Evolutionary conservation across 148 eudicot species (phyloP), one percentile per base, ranked within the genome.

Genomic region (Rhododendron ferrugineum): DNA sequence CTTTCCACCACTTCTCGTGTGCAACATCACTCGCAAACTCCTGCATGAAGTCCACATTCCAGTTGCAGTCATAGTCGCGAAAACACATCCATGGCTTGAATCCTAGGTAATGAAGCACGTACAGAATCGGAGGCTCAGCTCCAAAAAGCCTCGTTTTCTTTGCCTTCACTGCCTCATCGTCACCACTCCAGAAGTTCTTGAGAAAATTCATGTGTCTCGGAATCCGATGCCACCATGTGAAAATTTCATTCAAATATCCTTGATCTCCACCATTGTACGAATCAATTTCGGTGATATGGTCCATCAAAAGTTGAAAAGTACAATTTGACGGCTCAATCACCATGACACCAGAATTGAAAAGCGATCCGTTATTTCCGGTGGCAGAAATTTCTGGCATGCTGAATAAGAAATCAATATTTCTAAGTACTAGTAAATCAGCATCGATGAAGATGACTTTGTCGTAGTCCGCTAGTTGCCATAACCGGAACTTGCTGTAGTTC

Each of bases 211-310:
- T 91, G 52, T 93, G 94, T 75, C 89, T 89, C 1, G 96, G 96
- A 5, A 95, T 92, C 84, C 98, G 87, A 73, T 95, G 98, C 98
- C 98, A 95, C 98, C 96, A 93, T 0, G 95, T 95, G 79, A 95
- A 95, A 1, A 95, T 89, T 86, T 95, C 98, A 18, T 95, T 95
- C 78, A 95, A 85, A 87, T 95, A 95, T 3, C 98, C 98, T 79
- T 95, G 98, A 64, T 95, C 98, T 14, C 98, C 98, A 16, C 98
- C 98, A 81, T 95, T 95, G 49, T 95, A 95, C 18, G 98, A 95
- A 23, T 94, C 94, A 1, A 95, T 90, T 54, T 92, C 92, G 28
- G 91, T 90, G 0, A 95, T 95, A 60, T 94, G 93, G 44, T 94
- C 93, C 94, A 95, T 95, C 52, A 95, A 80, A 52, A 94, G 93